Conservation (phyloP, 2,329 filamentous ascomycete genomes). For the Zelopaecilomyces penicillatus region DNA sequence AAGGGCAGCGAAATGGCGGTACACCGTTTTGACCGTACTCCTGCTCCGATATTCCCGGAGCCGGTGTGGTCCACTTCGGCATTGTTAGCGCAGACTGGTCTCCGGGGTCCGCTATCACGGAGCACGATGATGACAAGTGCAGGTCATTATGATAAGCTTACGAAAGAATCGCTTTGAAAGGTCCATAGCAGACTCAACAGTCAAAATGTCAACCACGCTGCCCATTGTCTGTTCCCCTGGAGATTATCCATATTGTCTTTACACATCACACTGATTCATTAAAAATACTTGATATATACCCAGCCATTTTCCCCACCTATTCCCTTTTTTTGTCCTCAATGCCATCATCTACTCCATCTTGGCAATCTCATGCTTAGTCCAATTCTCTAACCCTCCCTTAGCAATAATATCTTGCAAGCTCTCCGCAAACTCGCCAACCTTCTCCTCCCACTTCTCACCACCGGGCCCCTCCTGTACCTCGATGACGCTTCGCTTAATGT, state of each 20-base stretch:
- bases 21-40: no score
- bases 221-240: background rate
- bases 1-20: no score
- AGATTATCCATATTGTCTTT: background rate
- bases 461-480: conserved; percentile 13
- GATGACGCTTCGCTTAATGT: conserved; percentile 10
- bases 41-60: no score
- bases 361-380: conserved; percentile 18
- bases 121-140: no score
- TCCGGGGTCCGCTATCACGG: no score
- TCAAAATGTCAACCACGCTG: no score
- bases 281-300: background rate
- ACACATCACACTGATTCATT: background rate
- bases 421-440: conserved; percentile 16
- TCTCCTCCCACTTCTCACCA: conserved; percentile 15
- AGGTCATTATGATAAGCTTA: no score
- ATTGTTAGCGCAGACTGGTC: no score
- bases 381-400: conserved; percentile 13
- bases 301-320: background rate
- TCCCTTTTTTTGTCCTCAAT: background rate
- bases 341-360: conserved; percentile 28
- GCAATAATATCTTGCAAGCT: conserved; percentile 20
- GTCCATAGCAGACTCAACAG: no score
- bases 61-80: no score
- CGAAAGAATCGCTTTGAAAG: no score